These are phyloP conservation scores for Diplodia corticola DNA, from an alignment of 2,329 filamentous ascomycete genomes.

Conservation along the genomic window DNA sequence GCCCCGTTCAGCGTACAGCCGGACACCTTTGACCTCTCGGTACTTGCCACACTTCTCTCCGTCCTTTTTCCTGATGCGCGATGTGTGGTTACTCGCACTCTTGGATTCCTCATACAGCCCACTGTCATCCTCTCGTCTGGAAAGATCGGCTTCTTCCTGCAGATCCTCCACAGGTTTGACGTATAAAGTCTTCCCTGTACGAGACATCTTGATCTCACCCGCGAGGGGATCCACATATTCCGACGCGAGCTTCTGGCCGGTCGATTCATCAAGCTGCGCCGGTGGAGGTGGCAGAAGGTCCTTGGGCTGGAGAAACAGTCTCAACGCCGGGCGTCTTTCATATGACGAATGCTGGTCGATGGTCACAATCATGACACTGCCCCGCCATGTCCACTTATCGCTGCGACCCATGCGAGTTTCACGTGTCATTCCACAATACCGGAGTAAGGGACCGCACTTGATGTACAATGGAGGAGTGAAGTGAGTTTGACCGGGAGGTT, in stretches of 20 bases:
- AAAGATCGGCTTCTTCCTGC: constrained; percentile 75
- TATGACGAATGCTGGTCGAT: constrained; percentile 82
- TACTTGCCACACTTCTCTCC: constrained; percentile 81
- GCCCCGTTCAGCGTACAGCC: constrained; percentile 81
- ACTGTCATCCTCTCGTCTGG: constrained; percentile 73
- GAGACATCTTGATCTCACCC: constrained; percentile 80
- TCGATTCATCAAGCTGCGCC: constrained; percentile 62
- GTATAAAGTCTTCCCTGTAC: constrained; percentile 82
- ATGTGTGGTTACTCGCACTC: constrained; percentile 47
- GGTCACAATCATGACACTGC: constrained; percentile 94
- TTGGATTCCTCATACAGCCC: constrained; percentile 75
- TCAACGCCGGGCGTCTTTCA: constrained; percentile 71
- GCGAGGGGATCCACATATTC: constrained; percentile 89
- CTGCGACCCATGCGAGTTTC: constrained; percentile 48
- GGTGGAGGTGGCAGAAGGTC: constrained; percentile 79
- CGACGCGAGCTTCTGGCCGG: constrained; percentile 62
- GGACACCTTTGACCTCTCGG: constrained; percentile 78
- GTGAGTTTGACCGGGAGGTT: constrained; percentile 63
- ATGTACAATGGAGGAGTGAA: constrained; percentile 85
- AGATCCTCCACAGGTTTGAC: constrained; percentile 87
- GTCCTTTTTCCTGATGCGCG: constrained; percentile 59
- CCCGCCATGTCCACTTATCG: constrained; percentile 84
- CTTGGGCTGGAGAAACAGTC: constrained; percentile 84
- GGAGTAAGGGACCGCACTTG: constrained; percentile 84
- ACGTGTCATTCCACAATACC: constrained; percentile 80